Conservation (phyloP, 1,284 basidiomycete species). For the Sporisorium sorghi region DNA sequence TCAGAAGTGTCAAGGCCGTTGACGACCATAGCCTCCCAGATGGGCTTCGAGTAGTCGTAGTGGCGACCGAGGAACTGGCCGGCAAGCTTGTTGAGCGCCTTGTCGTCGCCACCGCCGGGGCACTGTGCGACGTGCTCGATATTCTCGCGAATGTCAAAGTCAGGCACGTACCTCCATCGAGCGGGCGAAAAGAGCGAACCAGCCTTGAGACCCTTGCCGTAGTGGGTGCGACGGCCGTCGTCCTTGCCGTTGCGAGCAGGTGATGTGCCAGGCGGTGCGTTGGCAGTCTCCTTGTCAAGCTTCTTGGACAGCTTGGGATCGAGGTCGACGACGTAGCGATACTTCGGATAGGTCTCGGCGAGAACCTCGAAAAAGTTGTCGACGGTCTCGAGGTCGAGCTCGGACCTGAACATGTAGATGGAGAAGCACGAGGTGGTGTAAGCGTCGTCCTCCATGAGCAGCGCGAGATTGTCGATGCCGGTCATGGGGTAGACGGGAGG, state of each 20-base stretch:
- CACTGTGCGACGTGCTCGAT: conserved; percentile 58
- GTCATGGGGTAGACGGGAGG: conserved; percentile 59
- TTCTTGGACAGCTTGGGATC: conserved; percentile 56
- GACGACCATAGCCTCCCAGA: conserved; percentile 68
- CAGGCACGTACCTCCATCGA: conserved; percentile 64
- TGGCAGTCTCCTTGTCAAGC: conserved; percentile 30
- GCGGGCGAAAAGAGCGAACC: conserved; percentile 60
- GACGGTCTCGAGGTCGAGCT: conserved; percentile 64
- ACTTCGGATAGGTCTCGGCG: conserved; percentile 65
- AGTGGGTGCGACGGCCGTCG: conserved; percentile 56
- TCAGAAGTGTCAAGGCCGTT: conserved; percentile 63
- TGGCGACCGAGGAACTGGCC: conserved; percentile 64
- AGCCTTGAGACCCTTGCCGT: conserved; percentile 59
- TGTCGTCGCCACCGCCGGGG: conserved; percentile 48
- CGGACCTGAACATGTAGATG: conserved; percentile 67
- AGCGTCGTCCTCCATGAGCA: conserved; percentile 65
- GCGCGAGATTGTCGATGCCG: conserved; percentile 67
- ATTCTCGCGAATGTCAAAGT: conserved; percentile 65
- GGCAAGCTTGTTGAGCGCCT: conserved; percentile 60
- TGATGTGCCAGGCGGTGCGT: conserved; percentile 18
- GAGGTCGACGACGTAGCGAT: conserved; percentile 65
- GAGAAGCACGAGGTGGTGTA: conserved; percentile 68
- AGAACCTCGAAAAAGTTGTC: conserved; percentile 65
- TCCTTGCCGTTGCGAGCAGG: conserved; percentile 33
- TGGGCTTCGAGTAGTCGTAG: conserved; percentile 67